Evolutionary conservation across 768 basidiomycete species (phyloP).

Genomic region (Lactarius hatsudake): DNA sequence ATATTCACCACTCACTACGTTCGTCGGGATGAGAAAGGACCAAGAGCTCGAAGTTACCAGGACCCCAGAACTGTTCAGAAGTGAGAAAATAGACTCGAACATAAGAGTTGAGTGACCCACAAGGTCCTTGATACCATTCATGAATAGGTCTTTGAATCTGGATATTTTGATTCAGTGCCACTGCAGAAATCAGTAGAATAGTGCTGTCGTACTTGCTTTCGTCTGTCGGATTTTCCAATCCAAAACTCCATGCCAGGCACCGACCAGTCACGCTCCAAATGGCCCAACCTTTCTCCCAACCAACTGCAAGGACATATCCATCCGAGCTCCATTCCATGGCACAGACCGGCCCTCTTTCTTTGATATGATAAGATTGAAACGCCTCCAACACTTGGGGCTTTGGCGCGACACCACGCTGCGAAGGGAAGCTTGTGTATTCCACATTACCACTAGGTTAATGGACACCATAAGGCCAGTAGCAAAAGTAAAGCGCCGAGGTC

Average conservation of each 20-base stretch:
- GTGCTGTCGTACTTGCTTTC: constrained; percentile 42
- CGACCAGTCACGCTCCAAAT: constrained; percentile 88
- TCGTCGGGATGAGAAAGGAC: constrained; percentile 58
- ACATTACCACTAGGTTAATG: constrained; percentile 53
- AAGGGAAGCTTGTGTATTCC: constrained; percentile 66
- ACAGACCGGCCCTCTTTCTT: constrained; percentile 56
- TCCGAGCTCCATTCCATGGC: constrained; percentile 92
- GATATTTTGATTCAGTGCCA: constrained; percentile 14
- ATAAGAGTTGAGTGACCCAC: constrained; percentile 43
- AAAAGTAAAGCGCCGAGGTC: constrained; percentile 8
- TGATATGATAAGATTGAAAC: constrained; percentile 57
- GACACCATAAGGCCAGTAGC: constrained; percentile 1
- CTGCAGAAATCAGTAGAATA: constrained; percentile 6
- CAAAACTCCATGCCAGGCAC: constrained; percentile 77
- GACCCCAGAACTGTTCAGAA: constrained; percentile 80
- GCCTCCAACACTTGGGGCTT: constrained; percentile 59
- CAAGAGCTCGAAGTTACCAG: constrained; percentile 88
- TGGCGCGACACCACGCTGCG: constrained; percentile 54
- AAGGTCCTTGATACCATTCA: constrained; percentile 72
- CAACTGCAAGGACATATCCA: constrained; percentile 91
- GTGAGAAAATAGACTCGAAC: constrained; percentile 10
- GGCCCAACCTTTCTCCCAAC: constrained; percentile 88
- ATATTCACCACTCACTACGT: constrained; percentile 42
- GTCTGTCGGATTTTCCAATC: constrained; percentile 60
- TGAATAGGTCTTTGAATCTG: constrained; percentile 78